A percentile compares a stretch with the other conserved stretches of the same genome.
These are phyloP conservation scores for Perkinsus marinus DNA, from an alignment of 169 alveolate species.

Conservation along the genomic window DNA sequence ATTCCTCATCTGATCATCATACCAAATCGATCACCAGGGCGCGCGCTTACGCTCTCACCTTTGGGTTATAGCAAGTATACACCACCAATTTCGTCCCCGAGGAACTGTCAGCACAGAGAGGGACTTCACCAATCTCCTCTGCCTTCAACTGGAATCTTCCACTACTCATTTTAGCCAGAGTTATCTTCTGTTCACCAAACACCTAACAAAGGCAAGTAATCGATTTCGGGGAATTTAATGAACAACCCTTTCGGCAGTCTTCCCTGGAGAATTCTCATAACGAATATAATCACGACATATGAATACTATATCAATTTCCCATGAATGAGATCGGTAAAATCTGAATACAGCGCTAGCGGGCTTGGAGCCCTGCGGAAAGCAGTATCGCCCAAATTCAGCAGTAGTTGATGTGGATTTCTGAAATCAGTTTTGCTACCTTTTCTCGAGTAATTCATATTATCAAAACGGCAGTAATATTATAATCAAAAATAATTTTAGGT, in stretches of 20 bases:
- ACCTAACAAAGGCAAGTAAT: background rate
- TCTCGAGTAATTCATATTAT: too few species aligned
- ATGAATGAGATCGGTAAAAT: too few species aligned
- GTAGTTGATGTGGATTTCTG: too few species aligned
- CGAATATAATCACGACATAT: background rate
- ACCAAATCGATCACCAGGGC: background rate
- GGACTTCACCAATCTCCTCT: background rate
- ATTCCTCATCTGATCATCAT: background rate
- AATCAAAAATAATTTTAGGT: too few species aligned
- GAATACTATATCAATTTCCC: background rate
- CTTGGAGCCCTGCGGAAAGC: too few species aligned
- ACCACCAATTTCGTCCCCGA: background rate
- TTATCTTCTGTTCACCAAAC: background rate
- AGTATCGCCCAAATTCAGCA: too few species aligned
- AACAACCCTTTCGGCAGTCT: too few species aligned
- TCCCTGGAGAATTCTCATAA: too few species aligned
- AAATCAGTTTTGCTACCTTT: too few species aligned
- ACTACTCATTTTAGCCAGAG: background rate
- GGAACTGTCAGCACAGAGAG: background rate
- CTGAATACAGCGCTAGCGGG: too few species aligned
- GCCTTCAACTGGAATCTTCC: background rate
- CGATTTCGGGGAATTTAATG: background rate
- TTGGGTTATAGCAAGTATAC: background rate
- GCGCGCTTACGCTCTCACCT: background rate
- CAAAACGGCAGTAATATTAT: too few species aligned